A percentile compares a stretch with the other conserved stretches of the same genome.
Evolutionary conservation across 2,329 filamentous ascomycete genomes (phyloP).

Genomic region (Amauroascus verrucosus): DNA sequence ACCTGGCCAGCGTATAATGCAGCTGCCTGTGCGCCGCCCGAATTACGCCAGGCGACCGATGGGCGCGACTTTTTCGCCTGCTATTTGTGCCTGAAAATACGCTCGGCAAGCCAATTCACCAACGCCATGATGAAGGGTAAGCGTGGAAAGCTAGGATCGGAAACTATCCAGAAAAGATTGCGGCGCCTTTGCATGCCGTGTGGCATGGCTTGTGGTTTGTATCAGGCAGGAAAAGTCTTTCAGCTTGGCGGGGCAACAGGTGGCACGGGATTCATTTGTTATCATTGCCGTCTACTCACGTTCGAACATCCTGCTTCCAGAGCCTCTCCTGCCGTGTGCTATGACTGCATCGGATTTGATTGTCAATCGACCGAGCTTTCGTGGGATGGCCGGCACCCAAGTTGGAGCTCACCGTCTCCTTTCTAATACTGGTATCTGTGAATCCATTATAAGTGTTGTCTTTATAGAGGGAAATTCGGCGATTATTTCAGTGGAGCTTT

Average conservation of each 20-base stretch:
- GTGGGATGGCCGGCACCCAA: no score
- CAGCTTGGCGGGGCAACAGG: not conserved
- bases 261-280: not conserved
- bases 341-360: no score
- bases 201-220: not conserved
- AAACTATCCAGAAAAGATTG: not conserved
- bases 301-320: no score
- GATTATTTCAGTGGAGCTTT: no score
- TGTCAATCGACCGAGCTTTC: no score
- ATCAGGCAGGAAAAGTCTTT: not conserved
- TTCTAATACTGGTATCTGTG: no score
- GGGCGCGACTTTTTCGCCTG: not conserved
- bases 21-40: not conserved
- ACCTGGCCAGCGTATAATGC: constrained; percentile 1
- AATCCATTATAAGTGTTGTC: no score
- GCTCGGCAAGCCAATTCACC: not conserved
- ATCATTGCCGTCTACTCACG: not conserved
- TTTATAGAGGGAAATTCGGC: no score
- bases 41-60: not conserved
- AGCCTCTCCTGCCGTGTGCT: not conserved
- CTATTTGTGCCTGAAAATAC: not conserved
- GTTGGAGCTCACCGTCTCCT: no score
- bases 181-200: constrained; percentile 2
- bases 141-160: not conserved
- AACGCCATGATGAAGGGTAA: constrained; percentile 8